phyloP scores from a whole-genome alignment of 192 early-diverging fungal species.

The Oehlia diaphana region DNA sequence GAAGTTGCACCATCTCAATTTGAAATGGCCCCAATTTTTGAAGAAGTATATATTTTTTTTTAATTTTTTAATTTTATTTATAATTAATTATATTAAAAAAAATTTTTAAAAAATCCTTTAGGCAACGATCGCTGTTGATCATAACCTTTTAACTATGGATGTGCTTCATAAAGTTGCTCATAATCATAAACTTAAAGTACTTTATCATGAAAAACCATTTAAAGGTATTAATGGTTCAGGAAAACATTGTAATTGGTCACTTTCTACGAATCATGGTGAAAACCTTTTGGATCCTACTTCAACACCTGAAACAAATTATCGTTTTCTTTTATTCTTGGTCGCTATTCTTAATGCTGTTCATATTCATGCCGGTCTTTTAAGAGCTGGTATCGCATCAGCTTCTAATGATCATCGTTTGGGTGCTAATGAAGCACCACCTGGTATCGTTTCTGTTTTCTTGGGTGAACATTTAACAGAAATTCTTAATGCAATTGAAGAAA shows the following conservation, averaged over 20 bases:
- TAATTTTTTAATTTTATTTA: too few species aligned
- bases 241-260: slow-evolving; percentile 99
- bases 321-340: slow-evolving; percentile 94
- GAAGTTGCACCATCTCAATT: slow-evolving; percentile 99
- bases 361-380: slow-evolving; percentile 89
- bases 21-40: slow-evolving; percentile 98
- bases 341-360: slow-evolving; percentile 89
- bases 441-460: slow-evolving; percentile 96
- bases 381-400: slow-evolving; percentile 88
- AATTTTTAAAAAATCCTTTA: not conserved
- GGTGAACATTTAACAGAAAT: slow-evolving; percentile 97
- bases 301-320: slow-evolving; percentile 97
- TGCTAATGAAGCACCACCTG: slow-evolving; percentile 97
- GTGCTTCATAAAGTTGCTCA: slow-evolving; percentile 96
- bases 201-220: slow-evolving; percentile 99
- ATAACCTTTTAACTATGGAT: slow-evolving; percentile 98
- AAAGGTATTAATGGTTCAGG: slow-evolving; percentile 98
- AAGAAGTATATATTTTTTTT: slow-evolving; percentile 52
- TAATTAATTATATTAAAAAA: too few species aligned
- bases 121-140: slow-evolving; percentile 93
- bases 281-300: slow-evolving; percentile 97
- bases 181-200: slow-evolving; percentile 93
- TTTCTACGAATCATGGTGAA: slow-evolving; percentile 92
- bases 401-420: slow-evolving; percentile 99
- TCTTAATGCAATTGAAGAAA: slow-evolving; percentile 88